Conservation (phyloP, 352 stramenopile genomes). For the Globisporangium rhizosaccharum region DNA sequence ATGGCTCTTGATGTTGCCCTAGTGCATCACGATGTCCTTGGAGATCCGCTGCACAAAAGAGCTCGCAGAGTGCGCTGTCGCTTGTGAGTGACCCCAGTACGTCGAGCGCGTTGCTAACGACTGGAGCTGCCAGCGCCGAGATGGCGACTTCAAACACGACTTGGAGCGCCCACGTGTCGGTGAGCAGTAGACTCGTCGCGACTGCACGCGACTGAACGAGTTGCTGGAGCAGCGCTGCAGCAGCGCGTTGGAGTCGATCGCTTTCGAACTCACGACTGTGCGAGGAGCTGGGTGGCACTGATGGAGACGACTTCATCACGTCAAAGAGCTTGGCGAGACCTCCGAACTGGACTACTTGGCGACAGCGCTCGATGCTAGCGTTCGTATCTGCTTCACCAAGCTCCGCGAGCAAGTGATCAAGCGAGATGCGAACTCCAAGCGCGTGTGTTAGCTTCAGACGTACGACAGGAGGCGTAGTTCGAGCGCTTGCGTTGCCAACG, state of each 20-base stretch:
- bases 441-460: not conserved
- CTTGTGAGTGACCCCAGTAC: not conserved
- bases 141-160: conserved; percentile 7
- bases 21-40: not conserved
- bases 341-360: not conserved
- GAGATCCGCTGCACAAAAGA: not conserved
- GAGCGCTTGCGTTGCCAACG: too few relatives aligned
- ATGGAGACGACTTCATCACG: not conserved
- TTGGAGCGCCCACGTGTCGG: conserved; percentile 8
- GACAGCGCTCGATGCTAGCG: not conserved
- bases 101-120: conserved; percentile 5
- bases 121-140: not conserved
- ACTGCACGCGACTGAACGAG: conserved; percentile 4
- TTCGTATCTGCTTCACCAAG: conserved; percentile 1
- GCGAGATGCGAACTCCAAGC: not conserved
- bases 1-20: not conserved
- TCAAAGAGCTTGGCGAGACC: too few relatives aligned
- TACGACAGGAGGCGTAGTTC: not conserved
- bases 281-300: not conserved
- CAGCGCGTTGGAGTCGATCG: conserved; percentile 2
- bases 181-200: conserved; percentile 1
- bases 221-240: conserved; percentile 2
- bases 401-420: conserved; percentile 1
- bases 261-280: not conserved
- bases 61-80: conserved; percentile 6